phyloP scores from a whole-genome alignment of 1,139 yeast species.

The Sugiyamaella grinbergsii region DNA sequence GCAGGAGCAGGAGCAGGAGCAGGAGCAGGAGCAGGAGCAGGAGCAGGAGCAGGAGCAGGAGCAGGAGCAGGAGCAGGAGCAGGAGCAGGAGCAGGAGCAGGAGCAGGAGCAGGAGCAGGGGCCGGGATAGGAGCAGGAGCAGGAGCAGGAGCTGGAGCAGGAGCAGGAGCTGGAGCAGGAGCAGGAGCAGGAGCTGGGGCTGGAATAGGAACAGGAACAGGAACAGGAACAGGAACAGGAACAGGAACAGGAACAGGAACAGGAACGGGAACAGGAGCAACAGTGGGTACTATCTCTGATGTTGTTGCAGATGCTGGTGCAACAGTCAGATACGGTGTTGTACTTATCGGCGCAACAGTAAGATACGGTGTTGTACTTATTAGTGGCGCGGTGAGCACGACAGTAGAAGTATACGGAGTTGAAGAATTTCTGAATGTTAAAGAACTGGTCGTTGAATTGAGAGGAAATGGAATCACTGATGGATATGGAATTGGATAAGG shows the following conservation, averaged over 20 bases:
- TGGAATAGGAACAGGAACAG: background rate
- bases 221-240: constrained; percentile 1
- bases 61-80: constrained; percentile 11
- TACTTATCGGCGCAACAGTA: too few species aligned
- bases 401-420: too few species aligned
- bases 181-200: constrained; percentile 8
- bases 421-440: too few species aligned
- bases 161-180: constrained; percentile 9
- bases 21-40: constrained; percentile 1
- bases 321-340: too few species aligned
- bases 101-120: constrained; percentile 8
- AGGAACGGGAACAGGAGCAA: background rate
- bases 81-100: constrained; percentile 11
- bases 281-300: too few species aligned
- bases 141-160: background rate
- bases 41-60: constrained; percentile 1
- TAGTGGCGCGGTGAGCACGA: too few species aligned
- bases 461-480: too few species aligned
- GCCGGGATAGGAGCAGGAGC: background rate
- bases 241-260: constrained; percentile 1
- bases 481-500: too few species aligned
- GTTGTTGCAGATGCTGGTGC: too few species aligned
- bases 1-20: background rate
- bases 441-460: too few species aligned
- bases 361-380: too few species aligned